A percentile compares a stretch with the other conserved stretches of the same genome.
Conservation (phyloP, 495 filamentous ascomycete genomes). For the Neurospora discreta region DNA sequence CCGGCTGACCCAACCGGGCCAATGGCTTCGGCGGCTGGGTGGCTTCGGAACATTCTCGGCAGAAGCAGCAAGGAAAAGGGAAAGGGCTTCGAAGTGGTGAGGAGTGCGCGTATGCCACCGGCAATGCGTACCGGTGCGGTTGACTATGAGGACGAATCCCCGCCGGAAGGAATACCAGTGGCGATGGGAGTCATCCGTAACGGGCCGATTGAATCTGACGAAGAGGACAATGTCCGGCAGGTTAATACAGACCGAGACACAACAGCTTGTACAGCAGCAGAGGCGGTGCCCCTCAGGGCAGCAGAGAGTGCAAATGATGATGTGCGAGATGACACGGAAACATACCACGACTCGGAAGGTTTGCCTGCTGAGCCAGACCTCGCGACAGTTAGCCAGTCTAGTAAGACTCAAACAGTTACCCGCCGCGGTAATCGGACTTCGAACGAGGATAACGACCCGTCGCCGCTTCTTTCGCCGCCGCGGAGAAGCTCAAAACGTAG, state of each 20-base stretch:
- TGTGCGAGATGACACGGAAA: conserved; percentile 26
- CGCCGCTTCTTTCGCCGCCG: conserved; percentile 27
- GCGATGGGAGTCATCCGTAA: conserved; percentile 45
- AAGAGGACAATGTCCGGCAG: conserved; percentile 32
- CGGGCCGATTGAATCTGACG: conserved; percentile 48
- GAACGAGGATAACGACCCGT: conserved; percentile 30
- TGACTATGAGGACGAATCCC: conserved; percentile 40
- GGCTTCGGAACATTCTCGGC: conserved; percentile 68
- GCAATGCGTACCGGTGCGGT: conserved; percentile 43
- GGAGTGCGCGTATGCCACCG: conserved; percentile 63
- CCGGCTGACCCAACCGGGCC: conserved; percentile 91
- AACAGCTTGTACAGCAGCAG: conserved; percentile 19
- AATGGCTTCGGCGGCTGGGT: conserved; percentile 75
- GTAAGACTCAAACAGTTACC: not conserved
- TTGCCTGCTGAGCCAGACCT: not conserved
- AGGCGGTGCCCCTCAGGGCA: conserved; percentile 32
- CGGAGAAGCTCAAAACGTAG: conserved; percentile 53
- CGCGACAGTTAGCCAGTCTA: not conserved
- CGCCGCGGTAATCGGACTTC: not conserved
- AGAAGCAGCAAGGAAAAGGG: conserved; percentile 80
- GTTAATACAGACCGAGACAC: conserved; percentile 10
- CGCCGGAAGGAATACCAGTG: conserved; percentile 46
- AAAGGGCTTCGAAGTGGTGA: conserved; percentile 93
- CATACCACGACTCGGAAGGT: conserved; percentile 3
- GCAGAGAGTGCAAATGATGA: conserved; percentile 30